Conservation (phyloP, 2,329 filamentous ascomycete genomes). For the Talaromyces sp. region DNA sequence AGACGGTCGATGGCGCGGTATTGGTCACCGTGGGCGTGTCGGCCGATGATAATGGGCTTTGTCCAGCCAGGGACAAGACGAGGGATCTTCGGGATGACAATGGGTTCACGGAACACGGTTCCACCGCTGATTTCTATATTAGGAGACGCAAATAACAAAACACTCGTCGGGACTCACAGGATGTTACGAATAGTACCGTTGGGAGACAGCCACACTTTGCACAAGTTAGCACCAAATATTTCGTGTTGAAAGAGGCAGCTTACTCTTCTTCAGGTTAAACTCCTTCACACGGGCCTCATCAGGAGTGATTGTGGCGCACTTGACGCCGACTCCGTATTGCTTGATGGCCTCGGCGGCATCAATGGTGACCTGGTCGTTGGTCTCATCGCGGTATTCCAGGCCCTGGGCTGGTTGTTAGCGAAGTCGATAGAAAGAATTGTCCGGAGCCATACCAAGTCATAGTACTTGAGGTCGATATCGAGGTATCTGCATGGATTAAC, state of each 20-base stretch:
- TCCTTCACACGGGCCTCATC: conserved; percentile 95
- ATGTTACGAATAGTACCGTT: conserved; percentile 78
- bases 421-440: not conserved
- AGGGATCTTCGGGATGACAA: conserved; percentile 89
- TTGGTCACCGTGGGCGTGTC: conserved; percentile 97
- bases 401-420: conserved; percentile 44
- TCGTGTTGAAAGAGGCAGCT: conserved; percentile 25
- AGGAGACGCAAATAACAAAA: not conserved
- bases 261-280: conserved; percentile 97
- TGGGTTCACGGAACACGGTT: conserved; percentile 98
- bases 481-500: conserved; percentile 56
- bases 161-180: conserved; percentile 38
- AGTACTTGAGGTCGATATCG: conserved; percentile 97
- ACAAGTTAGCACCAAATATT: conserved; percentile 14
- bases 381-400: conserved; percentile 90
- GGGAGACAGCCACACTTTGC: conserved; percentile 91
- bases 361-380: conserved; percentile 89
- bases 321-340: conserved; percentile 98
- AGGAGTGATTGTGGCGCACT: conserved; percentile 98
- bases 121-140: conserved; percentile 53
- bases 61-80: conserved; percentile 95
- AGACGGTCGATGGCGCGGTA: conserved; percentile 95
- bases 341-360: conserved; percentile 96
- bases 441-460: conserved; percentile 58
- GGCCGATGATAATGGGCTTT: conserved; percentile 98